Base-by-base conservation (phyloP, 495 filamentous ascomycete genomes). In the Opeltia flavorubescens region DNA sequence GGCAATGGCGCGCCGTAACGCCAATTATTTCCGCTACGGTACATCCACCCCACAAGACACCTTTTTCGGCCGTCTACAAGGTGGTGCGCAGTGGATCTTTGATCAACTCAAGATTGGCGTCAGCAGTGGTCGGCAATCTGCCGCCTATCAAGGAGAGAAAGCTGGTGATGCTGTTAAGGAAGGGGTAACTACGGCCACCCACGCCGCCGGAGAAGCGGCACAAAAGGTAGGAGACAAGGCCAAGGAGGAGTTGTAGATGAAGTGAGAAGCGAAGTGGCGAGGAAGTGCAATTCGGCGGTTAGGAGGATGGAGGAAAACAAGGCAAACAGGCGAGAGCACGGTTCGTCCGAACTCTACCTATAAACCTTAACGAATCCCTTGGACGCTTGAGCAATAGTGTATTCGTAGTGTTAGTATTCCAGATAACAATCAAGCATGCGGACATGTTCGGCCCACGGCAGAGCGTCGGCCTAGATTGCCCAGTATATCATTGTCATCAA, bases 21-120 rank as follows among this genome's bases (percentile, higher is more conserved):
- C 71, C 7, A 81, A 80, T 11, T 87, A 82, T 64, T 87, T 86
- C 72, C 74, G 72, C 59, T 86, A 87, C 56, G 84, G 84, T 44
- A 84, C 82, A 7, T 78, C 70, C 17, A 76, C 63, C 21, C 83
- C 83, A 0, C 64, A 72, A 46, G 73, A 69, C 24, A 83, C 78
- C 4, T 63, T 86, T 41, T 78, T 76, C 48, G 79, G 75, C 56
- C 78, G 77, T 61, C 44, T 86, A 43, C 62, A 71, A 52, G 71
- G 77, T 39, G 66, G 63, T 35, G 62, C 72, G 39, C 65, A 83
- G 35, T 86, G 84, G 74, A 59, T 81, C 5, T 50, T 72, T 47
- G 65, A 72, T 5, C 75, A 75, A 58, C 59, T 89, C 29, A 72
- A 70, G 56, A 61, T 76, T 12, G 79, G 83, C 1, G 69, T 80